Conservation (phyloP, 75 land plant genomes). For the Gnetum montanum region DNA sequence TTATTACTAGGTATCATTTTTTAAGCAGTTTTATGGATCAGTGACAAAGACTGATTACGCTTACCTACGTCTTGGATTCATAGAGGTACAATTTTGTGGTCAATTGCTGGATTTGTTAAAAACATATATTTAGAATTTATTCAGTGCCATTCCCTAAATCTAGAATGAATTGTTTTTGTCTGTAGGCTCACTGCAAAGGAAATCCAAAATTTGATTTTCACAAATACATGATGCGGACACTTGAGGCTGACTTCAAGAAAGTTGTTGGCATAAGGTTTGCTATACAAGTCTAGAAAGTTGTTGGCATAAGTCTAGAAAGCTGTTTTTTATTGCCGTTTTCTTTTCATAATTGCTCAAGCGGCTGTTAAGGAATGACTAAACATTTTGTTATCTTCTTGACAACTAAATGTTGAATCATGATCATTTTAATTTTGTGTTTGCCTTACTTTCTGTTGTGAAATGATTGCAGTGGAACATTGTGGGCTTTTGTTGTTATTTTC, state of each 20-base stretch:
- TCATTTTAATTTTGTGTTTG: neutral
- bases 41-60: constrained; percentile 62
- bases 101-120: too few species aligned
- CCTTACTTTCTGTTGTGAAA: neutral
- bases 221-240: constrained; percentile 46
- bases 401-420: too few species aligned
- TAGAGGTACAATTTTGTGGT: constrained; percentile 34
- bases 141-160: too few species aligned
- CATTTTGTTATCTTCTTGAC: too few species aligned
- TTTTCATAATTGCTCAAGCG: too few species aligned
- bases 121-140: too few species aligned
- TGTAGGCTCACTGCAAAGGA: constrained; percentile 27
- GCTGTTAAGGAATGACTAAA: too few species aligned
- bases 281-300: neutral
- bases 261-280: constrained; percentile 73
- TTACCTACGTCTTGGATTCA: constrained; percentile 68
- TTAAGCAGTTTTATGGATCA: constrained; percentile 78
- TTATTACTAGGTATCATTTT: constrained; percentile 43
- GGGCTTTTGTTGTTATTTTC: constrained; percentile 20
- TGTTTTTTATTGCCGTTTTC: neutral
- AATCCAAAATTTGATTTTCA: constrained; percentile 48
- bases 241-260: constrained; percentile 63
- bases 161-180: neutral
- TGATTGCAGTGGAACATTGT: constrained; percentile 15
- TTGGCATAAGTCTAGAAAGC: neutral